Base-by-base conservation (phyloP, 2,329 filamentous ascomycete species). In the Fusarium devonianum region DNA sequence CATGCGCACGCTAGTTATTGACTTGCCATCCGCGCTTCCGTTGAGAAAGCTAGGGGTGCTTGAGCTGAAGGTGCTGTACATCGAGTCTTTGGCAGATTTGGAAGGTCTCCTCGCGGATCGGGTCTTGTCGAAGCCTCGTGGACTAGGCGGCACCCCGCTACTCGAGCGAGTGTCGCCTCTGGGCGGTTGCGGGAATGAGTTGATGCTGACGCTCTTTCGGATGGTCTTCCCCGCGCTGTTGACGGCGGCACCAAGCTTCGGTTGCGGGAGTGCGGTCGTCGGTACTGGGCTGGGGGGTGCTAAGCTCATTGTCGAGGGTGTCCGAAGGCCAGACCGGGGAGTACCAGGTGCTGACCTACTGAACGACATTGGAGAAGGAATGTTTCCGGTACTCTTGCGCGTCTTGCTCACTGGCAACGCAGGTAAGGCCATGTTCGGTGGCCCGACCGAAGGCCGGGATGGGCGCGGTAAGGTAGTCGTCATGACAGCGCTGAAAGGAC, bases 171-270 rank as follows among this genome's bases (percentile, higher is more conserved):
- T 79, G 43, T 81, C 80, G 36, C 85, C 83, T 60, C 86, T 86
- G 11, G 93, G 93, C 11, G 93, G 93, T 58, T 96, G 89, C 21
- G 93, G 93, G 67, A 97, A 97, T 1, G 91, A 87, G 68, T 92
- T 93, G 67, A 97, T 96, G 78, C 92, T 97, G 66, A 96, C 88
- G 1, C 89, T 89, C 73, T 95, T 95, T 55, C 92, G 85, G 45
- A 97, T 73, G 1, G 86, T 84, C 71, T 87, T 92, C 18, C 85
- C 84, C 5, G 83, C 76, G 22, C 76, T 76, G 54, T 83, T 85
- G 11, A 84, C 73, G 25, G 76, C 77, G 7, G 84, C 78, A 5
- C 78, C 72, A 2, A 81, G 77, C 50, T 81, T 82, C 13, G 83
- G 75, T 12, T 83, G 78, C 5, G 83, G 80, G 9, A 87, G 72